Evolutionary conservation across 768 basidiomycete genomes (phyloP), one percentile per base, ranked within the genome.

Genomic region (Boletus reticuloceps): DNA sequence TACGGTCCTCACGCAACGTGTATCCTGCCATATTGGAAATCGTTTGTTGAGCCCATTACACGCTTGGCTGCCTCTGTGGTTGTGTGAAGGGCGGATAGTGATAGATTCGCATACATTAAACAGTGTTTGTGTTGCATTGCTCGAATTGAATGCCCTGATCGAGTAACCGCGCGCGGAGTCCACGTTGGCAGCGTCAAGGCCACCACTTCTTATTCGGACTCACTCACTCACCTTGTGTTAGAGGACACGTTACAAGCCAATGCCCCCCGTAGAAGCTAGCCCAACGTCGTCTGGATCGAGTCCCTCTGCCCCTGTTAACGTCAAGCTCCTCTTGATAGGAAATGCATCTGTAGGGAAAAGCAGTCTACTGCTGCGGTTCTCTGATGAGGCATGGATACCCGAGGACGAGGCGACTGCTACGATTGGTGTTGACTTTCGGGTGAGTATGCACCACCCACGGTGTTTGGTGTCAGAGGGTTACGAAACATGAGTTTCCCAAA

Each of bases 291-390:
- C 68, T 62, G 56, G 64, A 34, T 43, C 74, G 56, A 32, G 64
- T n/a, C 27, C 66, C 19, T 61, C 64, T 4, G 10, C 58, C 29
- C 71, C 71, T 17, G 77, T 89, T 42, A 93, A 92, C 52, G 84
- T 88, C 69, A 94, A 94, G 72, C 79, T 94, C 3, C 80, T 94
- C 10, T 78, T 94, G 32, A 93, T 93, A 47, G 90, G 90, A 36
- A 92, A 92, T 66, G 88, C 89, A 11, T 91, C 89, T 5, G 96
- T 98, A 16, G 96, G 96, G 63, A 91, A 94, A 78, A 92, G 89
- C 58, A 94, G 91, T 62, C 77, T 98, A 14, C 71, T 98, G 5
- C 76, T 98, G 10, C 82, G 96, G n/a, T 98, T 98, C 77, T 94
- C 94, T 3, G 95, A 98, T 68, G 91, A 96, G 73, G 90, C 92